These are phyloP conservation scores for Malassezia vespertilionis DNA, from an alignment of 1,284 basidiomycete species.

Conservation along the genomic window DNA sequence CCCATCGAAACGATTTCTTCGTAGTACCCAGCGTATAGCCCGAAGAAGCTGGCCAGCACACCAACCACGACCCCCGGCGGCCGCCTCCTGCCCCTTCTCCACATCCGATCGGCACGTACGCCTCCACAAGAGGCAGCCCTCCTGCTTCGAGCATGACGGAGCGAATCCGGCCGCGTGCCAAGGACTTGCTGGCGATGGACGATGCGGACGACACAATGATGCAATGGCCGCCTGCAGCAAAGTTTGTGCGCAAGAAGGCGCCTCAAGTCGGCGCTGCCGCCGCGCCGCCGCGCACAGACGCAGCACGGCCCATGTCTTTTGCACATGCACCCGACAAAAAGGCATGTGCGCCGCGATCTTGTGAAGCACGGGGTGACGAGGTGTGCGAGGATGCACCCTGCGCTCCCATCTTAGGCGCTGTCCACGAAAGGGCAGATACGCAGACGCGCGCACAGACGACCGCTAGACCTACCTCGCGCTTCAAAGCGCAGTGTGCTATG, in stretches of 20 bases:
- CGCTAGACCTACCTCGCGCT: conserved; percentile 5
- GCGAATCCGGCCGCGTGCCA: too few relatives aligned
- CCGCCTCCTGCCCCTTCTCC: background rate
- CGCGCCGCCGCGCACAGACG: background rate
- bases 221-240: conserved; percentile 35
- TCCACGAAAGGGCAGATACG: conserved; percentile 1
- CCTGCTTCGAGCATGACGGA: too few relatives aligned
- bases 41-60: too few relatives aligned
- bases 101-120: background rate
- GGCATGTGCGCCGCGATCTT: too few relatives aligned
- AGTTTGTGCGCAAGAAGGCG: conserved; percentile 20
- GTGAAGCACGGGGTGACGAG: too few relatives aligned
- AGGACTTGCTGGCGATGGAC: too few relatives aligned
- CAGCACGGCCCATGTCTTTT: background rate
- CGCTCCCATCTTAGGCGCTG: conserved; percentile 8
- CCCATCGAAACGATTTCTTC: background rate
- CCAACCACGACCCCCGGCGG: background rate
- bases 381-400: background rate
- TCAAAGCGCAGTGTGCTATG: background rate
- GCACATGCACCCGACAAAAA: background rate
- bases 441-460: too few relatives aligned
- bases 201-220: conserved; percentile 17
- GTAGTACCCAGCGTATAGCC: too few relatives aligned
- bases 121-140: background rate
- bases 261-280: background rate